Base-by-base conservation (phyloP, 208 protist genomes). In the Acanthamoeba rhysodes region DNA sequence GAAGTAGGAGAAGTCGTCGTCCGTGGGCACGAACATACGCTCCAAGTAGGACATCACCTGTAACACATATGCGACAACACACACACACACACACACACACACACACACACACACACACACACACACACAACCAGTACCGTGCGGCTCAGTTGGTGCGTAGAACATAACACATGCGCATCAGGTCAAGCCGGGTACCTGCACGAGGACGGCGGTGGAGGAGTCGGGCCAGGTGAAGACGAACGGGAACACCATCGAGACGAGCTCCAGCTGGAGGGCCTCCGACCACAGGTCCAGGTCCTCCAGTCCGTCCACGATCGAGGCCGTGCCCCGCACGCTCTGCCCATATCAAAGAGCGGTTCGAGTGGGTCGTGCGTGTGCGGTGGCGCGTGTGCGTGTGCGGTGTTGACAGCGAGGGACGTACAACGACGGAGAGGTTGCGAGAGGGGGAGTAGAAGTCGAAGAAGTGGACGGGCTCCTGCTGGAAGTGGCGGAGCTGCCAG, bases 21-120 rank as follows among this genome's bases (percentile, higher is more conserved):
- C 88, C 5, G 55, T 70, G 55, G 88, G 88, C 62, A 94, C 62
- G 29, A 94, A 80, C 34, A 94, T 7, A 12, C 66, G 55, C 66
- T 94, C 88, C 64, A 94, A 4, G n/a, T 94, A 94, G 55, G 88
- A 70, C 88, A 94, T 94, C 16, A 78, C 88, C 88, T 94, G 50
- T 41, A n/a, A n/a, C n/a, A n/a, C n/a, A n/a, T n/a, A n/a, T n/a
- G n/a, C n/a, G n/a, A n/a, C n/a, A n/a, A n/a, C n/a, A n/a, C n/a
- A n/a, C n/a, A n/a, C n/a, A n/a, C n/a, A n/a, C n/a, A n/a, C n/a
- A n/a, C n/a, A n/a, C n/a, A n/a, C n/a, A n/a, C n/a, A n/a, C n/a
- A n/a, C n/a, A n/a, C n/a, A n/a, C n/a, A n/a, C n/a, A n/a, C n/a
- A n/a, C n/a, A n/a, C n/a, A n/a, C n/a, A n/a, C n/a, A n/a, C n/a